Base-by-base conservation (phyloP, 371 early-diverging fungal genomes). In the Chytridium lagenaria region DNA sequence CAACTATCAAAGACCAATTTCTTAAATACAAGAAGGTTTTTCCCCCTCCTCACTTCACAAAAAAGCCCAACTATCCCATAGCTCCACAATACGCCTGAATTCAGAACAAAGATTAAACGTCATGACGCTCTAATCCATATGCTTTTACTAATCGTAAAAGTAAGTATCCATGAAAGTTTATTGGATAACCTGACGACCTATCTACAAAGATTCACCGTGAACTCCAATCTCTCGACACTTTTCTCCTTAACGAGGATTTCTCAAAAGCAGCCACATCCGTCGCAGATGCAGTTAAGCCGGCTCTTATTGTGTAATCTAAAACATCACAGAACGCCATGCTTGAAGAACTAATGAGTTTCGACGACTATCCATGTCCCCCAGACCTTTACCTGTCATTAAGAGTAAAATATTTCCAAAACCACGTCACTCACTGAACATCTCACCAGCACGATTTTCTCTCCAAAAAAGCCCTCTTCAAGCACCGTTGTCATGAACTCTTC, bases 401-500 rank as follows among this genome's bases (percentile, higher is more conserved):
- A 64, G 74, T 69, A 31, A 36, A 44, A 26, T 59, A 23, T n/a
- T n/a, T n/a, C n/a, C n/a, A n/a, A n/a, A n/a, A n/a, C n/a, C n/a
- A n/a, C n/a, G n/a, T n/a, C n/a, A n/a, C n/a, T n/a, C n/a, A n/a
- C n/a, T n/a, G n/a, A n/a, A n/a, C n/a, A n/a, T n/a, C n/a, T n/a
- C n/a, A n/a, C n/a, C n/a, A 68, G 69, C 7, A 49, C 33, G 55
- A 68, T n/a, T 26, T 74, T 34, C 50, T 69, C 15, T 36, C 36
- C 15, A 68, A 52, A 37, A 74, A 74, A 39, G 59, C 50, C 3
- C 31, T 36, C n/a, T 44, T 74, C 39, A 74, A 69, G 38, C 65
- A 69, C 22, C 68, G 52, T 19, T 74, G 68, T 39, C 68, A 69
- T 19, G 74, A 74, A 28, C 64, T 74, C 3, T 69, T 66, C 50